These are phyloP conservation scores for Lentinula novae-zelandiae DNA, from an alignment of 1,284 basidiomycete genomes.

Conservation along the genomic window DNA sequence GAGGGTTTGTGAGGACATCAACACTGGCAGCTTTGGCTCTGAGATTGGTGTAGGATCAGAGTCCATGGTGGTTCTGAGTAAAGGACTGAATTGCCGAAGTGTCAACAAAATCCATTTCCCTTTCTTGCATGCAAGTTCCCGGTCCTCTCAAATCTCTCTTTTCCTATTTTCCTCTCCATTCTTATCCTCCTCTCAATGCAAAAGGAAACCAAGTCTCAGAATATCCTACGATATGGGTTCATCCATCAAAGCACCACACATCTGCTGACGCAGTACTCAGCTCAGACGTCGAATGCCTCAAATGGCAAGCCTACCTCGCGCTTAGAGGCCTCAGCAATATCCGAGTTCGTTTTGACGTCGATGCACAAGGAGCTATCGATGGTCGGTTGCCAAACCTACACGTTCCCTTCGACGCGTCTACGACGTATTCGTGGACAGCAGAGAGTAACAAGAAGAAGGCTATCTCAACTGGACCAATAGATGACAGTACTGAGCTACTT, in stretches of 20 bases:
- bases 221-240: conserved; percentile 63
- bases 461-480: conserved; percentile 24
- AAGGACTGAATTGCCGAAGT: background rate
- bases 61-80: background rate
- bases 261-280: conserved; percentile 43
- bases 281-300: conserved; percentile 76
- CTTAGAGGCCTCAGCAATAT: conserved; percentile 54
- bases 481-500: conserved; percentile 46
- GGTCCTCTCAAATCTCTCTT: conserved; percentile 45
- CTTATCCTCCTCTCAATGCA: conserved; percentile 37
- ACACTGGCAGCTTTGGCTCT: background rate
- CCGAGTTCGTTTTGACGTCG: conserved; percentile 60
- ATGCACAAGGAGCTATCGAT: conserved; percentile 62
- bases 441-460: conserved; percentile 16
- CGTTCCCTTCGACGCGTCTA: conserved; percentile 22
- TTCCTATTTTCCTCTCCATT: conserved; percentile 46
- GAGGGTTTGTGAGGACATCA: background rate
- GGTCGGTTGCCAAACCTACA: conserved; percentile 65
- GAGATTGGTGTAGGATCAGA: background rate
- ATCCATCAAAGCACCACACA: conserved; percentile 23
- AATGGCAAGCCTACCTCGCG: conserved; percentile 81
- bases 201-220: conserved; percentile 23
- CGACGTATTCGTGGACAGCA: conserved; percentile 14
- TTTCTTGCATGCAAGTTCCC: conserved; percentile 25
- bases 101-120: background rate